These are phyloP conservation scores for Aspergillus asperescens DNA, from an alignment of 495 filamentous ascomycete genomes.

Conservation along the genomic window DNA sequence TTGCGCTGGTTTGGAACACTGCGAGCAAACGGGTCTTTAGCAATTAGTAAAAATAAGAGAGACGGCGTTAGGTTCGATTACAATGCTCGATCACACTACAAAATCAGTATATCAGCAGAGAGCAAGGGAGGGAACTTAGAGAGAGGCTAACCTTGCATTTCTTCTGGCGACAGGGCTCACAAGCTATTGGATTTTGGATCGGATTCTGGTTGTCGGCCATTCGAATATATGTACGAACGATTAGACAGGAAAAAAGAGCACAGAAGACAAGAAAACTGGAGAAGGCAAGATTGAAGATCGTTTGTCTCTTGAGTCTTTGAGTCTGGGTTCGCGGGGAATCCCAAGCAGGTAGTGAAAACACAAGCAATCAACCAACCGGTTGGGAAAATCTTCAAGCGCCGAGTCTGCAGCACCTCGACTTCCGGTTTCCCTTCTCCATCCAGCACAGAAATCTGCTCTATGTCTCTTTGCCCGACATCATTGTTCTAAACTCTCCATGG, in stretches of 20 bases:
- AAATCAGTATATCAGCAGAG: neutral
- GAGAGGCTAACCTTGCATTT: conserved; percentile 23
- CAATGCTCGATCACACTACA: conserved; percentile 23
- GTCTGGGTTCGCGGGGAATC: conserved; percentile 8
- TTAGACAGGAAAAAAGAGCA: neutral
- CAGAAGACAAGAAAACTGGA: neutral
- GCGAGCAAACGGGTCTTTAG: conserved; percentile 20
- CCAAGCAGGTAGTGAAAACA: too few relatives aligned
- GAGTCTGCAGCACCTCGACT: neutral
- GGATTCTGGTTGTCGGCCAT: conserved; percentile 18
- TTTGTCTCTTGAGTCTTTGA: neutral
- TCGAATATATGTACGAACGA: neutral
- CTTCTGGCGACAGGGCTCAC: conserved; percentile 26
- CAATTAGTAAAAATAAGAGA: neutral
- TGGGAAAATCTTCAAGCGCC: conserved; percentile 11
- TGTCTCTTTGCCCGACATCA: neutral
- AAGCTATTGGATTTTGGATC: conserved; percentile 25
- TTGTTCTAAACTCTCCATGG: conserved; percentile 4
- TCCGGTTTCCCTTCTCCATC: neutral
- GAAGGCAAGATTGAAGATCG: neutral
- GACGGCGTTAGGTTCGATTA: neutral
- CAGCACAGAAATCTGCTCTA: too few relatives aligned
- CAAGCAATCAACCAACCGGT: neutral
- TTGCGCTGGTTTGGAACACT: conserved; percentile 17
- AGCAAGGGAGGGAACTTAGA: neutral